These are phyloP conservation scores for Fusarium setosum DNA, from an alignment of 2,329 filamentous ascomycete genomes.

Conservation along the genomic window DNA sequence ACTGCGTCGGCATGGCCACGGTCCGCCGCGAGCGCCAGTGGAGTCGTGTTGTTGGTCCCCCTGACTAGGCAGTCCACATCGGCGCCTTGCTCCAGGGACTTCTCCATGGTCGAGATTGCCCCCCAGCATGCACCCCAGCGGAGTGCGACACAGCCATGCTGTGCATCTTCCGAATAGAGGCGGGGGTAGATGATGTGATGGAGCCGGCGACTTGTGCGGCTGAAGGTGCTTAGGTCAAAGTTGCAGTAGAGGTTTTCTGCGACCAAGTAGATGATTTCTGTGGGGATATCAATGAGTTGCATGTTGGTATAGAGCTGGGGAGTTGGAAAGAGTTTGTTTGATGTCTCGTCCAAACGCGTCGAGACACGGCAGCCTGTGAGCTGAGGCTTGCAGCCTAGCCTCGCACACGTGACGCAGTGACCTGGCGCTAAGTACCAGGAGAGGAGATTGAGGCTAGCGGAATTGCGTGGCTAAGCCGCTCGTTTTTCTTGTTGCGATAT, in stretches of 20 bases:
- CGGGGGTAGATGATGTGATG: background rate
- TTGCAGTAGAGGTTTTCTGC: background rate
- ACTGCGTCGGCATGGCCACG: background rate
- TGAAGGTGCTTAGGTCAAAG: background rate
- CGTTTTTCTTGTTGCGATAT: too few relatives aligned
- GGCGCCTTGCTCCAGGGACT: background rate
- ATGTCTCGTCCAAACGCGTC: too few relatives aligned
- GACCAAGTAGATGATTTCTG: conserved; percentile 10
- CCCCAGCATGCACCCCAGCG: background rate
- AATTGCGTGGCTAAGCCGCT: too few relatives aligned
- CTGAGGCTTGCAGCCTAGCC: too few relatives aligned
- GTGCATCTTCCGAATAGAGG: conserved; percentile 1
- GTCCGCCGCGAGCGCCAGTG: background rate
- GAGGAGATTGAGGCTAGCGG: too few relatives aligned
- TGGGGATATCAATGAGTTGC: too few relatives aligned
- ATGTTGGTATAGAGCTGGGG: too few relatives aligned
- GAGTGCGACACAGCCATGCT: background rate
- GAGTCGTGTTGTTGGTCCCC: background rate
- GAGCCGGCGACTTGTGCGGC: background rate
- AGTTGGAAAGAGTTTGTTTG: too few relatives aligned
- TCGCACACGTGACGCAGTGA: too few relatives aligned
- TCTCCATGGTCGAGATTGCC: background rate
- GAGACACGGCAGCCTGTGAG: too few relatives aligned
- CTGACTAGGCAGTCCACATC: background rate
- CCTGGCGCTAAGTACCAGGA: too few relatives aligned